phyloP scores from a whole-genome alignment of 2,329 filamentous ascomycete species.

The Colletotrichum sp. region DNA sequence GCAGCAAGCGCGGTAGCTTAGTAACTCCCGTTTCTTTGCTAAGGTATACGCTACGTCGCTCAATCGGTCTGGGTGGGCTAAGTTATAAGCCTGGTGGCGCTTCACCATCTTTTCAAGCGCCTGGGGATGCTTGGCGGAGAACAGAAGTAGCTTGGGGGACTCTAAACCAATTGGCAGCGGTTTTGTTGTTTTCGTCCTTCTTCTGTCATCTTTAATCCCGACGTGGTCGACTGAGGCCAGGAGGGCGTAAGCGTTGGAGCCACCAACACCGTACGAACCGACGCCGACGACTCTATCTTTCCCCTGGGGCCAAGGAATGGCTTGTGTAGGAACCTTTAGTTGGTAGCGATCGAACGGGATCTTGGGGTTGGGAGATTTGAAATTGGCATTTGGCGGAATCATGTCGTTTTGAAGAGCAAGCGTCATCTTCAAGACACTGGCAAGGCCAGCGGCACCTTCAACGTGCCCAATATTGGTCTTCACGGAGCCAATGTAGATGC shows the following conservation, averaged over 20 bases:
- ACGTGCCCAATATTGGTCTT: slow-evolving; percentile 44
- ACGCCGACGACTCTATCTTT: slow-evolving; percentile 32
- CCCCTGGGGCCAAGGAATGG: slow-evolving; percentile 27
- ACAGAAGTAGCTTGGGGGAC: neutral
- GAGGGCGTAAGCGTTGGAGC: slow-evolving; percentile 7
- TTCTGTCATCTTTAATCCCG: neutral
- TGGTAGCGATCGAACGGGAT: slow-evolving; percentile 18
- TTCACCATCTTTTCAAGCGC: neutral
- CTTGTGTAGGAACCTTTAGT: slow-evolving; percentile 28
- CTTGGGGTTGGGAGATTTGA: slow-evolving; percentile 15
- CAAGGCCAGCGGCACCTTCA: slow-evolving; percentile 36
- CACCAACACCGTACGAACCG: slow-evolving; percentile 40
- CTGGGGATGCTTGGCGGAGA: slow-evolving; percentile 12
- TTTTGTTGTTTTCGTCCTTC: neutral
- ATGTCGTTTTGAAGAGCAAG: slow-evolving; percentile 23
- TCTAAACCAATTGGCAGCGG: neutral
- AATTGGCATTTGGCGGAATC: slow-evolving; percentile 18
- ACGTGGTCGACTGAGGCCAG: neutral
- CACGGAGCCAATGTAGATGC: slow-evolving; percentile 30
- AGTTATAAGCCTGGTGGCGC: slow-evolving; percentile 20
- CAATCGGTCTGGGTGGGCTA: slow-evolving; percentile 5
- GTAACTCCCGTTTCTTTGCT: slow-evolving; percentile 28
- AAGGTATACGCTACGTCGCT: slow-evolving; percentile 34
- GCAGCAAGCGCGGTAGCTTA: slow-evolving; percentile 27
- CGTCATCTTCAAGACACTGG: slow-evolving; percentile 34